Percentiles rank a stretch among this genome's conserved stretches.
phyloP scores from a whole-genome alignment of 805 yeast genomes.

The Geotrichum ghanense region DNA sequence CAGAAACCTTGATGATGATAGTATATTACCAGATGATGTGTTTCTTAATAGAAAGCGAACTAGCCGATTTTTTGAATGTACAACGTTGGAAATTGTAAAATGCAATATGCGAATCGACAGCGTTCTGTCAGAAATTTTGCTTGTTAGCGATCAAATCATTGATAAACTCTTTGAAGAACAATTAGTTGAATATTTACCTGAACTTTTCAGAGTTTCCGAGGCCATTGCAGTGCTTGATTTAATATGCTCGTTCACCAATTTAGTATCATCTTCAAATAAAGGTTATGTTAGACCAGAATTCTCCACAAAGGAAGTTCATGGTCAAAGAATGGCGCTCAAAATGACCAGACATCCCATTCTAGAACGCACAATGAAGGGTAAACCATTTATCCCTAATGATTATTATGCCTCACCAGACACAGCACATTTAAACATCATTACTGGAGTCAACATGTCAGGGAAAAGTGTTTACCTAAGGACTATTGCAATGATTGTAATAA shows the following conservation, averaged over 20 bases:
- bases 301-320: not conserved
- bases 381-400: constrained; percentile 79
- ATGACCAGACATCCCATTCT: not conserved
- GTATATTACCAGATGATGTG: not conserved
- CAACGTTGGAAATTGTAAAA: not conserved
- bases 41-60: not conserved
- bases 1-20: not conserved
- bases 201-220: not conserved
- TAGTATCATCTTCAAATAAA: not conserved
- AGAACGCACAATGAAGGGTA: not conserved
- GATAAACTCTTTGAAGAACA: not conserved
- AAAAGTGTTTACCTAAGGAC: constrained; percentile 88
- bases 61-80: not conserved
- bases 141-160: not conserved
- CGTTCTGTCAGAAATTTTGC: not conserved
- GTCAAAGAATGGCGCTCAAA: not conserved
- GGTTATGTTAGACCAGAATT: not conserved
- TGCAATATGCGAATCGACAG: not conserved
- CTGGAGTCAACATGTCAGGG: constrained; percentile 98
- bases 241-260: not conserved
- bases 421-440: constrained; percentile 68
- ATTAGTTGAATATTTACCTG: not conserved
- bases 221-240: not conserved
- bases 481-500: constrained; percentile 71
- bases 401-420: constrained; percentile 46